Evolutionary conservation across 768 basidiomycete genomes (phyloP).

Genomic region (Termitomyces sp.): DNA sequence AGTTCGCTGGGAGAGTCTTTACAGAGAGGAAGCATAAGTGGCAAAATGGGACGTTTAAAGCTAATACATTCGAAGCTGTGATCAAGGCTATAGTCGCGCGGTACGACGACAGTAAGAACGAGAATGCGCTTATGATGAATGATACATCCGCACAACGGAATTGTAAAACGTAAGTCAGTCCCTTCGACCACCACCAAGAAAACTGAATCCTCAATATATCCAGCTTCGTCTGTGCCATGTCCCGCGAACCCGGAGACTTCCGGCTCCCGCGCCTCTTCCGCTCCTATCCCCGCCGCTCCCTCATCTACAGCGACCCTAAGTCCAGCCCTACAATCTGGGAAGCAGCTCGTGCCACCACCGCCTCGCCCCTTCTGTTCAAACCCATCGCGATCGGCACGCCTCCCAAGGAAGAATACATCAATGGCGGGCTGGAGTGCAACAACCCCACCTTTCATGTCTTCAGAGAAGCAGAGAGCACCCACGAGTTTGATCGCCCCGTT

Average conservation of each 20-base stretch:
- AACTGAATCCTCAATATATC: too few species aligned
- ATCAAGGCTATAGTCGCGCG: conserved; percentile 2
- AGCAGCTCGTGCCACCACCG: conserved; percentile 27
- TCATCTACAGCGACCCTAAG: background rate
- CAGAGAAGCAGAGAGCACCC: background rate
- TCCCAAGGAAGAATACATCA: conserved; percentile 10
- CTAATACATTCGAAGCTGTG: background rate
- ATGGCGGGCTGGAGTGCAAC: conserved; percentile 17
- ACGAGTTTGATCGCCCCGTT: background rate
- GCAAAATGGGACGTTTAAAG: conserved; percentile 5
- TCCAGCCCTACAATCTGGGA: conserved; percentile 24
- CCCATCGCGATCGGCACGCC: conserved; percentile 14
- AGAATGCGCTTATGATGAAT: background rate
- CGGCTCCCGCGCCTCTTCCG: conserved; percentile 13
- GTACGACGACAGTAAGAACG: background rate
- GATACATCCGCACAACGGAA: background rate
- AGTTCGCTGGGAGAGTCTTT: conserved; percentile 7
- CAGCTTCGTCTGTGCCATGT: conserved; percentile 5
- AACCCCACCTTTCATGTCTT: conserved; percentile 9
- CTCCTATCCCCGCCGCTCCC: conserved; percentile 1
- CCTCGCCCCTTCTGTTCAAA: conserved; percentile 23
- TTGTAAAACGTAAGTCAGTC: conserved; percentile 6
- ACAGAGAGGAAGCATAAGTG: background rate
- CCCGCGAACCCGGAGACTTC: background rate
- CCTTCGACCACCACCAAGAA: too few species aligned